phyloP scores from a whole-genome alignment of 306 rosid species.

The Gleditsia sinensis region DNA sequence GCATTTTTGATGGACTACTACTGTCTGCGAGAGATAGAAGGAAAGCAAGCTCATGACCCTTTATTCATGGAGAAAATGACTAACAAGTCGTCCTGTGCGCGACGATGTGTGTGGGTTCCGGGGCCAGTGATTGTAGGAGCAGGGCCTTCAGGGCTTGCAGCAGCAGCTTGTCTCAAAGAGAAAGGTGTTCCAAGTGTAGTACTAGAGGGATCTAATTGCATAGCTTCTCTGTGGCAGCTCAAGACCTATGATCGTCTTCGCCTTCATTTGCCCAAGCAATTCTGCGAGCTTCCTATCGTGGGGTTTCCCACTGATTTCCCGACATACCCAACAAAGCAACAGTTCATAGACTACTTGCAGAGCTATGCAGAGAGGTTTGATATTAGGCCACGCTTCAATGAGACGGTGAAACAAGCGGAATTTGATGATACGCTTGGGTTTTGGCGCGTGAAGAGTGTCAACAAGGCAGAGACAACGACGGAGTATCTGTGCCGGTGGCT shows the following conservation, averaged over 20 bases:
- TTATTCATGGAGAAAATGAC: slow-evolving; percentile 42
- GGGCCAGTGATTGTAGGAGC: slow-evolving; percentile 84
- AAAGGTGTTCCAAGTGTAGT: slow-evolving; percentile 51
- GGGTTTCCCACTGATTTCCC: slow-evolving; percentile 63
- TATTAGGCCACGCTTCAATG: slow-evolving; percentile 57
- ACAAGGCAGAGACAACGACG: slow-evolving; percentile 12
- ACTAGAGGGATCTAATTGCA: slow-evolving; percentile 77
- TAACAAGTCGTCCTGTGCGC: background rate
- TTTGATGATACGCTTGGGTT: slow-evolving; percentile 50
- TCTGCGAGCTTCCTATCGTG: slow-evolving; percentile 74
- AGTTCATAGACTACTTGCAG: slow-evolving; percentile 63
- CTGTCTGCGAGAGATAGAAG: slow-evolving; percentile 58
- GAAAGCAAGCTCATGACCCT: slow-evolving; percentile 75
- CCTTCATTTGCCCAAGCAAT: slow-evolving; percentile 76
- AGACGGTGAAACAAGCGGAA: slow-evolving; percentile 54
- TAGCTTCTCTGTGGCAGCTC: slow-evolving; percentile 85
- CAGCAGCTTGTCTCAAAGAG: slow-evolving; percentile 66
- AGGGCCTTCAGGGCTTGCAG: slow-evolving; percentile 86
- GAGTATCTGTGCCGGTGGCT: slow-evolving; percentile 71
- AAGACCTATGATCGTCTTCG: slow-evolving; percentile 77
- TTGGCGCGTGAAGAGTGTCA: slow-evolving; percentile 50
- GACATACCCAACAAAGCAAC: slow-evolving; percentile 76
- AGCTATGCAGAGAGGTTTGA: slow-evolving; percentile 52
- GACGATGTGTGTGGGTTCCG: slow-evolving; percentile 24
- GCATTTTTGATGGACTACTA: slow-evolving; percentile 54